Percentiles rank a stretch among this genome's conserved stretches.
These are phyloP conservation scores for Candida fluviatilis DNA, from an alignment of 805 yeast genomes.

Conservation along the genomic window DNA sequence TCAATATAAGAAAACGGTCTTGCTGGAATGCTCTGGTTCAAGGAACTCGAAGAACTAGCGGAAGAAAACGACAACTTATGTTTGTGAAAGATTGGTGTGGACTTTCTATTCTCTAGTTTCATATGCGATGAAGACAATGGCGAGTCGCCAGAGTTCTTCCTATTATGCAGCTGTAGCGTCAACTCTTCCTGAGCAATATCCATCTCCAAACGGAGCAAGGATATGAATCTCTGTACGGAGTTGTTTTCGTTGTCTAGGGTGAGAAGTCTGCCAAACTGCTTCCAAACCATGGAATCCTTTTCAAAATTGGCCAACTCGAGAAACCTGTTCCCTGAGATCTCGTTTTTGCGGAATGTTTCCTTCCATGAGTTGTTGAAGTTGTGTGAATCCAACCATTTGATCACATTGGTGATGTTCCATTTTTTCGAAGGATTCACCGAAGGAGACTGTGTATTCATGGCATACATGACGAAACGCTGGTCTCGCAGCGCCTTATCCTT, in stretches of 20 bases:
- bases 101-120: constrained; percentile 29
- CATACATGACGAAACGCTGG: constrained; percentile 39
- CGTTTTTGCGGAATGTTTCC: constrained; percentile 53
- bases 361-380: constrained; percentile 73
- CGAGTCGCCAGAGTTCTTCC: constrained; percentile 11
- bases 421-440: constrained; percentile 22
- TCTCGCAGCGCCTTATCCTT: constrained; percentile 28
- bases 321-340: constrained; percentile 60
- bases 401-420: constrained; percentile 71
- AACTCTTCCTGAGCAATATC: constrained; percentile 4
- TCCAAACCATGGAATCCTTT: constrained; percentile 41
- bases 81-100: constrained; percentile 26
- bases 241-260: constrained; percentile 42
- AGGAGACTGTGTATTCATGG: constrained; percentile 34
- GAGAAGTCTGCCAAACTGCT: constrained; percentile 33
- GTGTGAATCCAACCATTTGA: constrained; percentile 63
- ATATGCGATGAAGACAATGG: constrained; percentile 4
- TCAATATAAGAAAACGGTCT: constrained; percentile 39
- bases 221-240: constrained; percentile 48
- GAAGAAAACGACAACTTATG: constrained; percentile 17
- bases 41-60: constrained; percentile 12
- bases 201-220: constrained; percentile 15
- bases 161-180: constrained; percentile 1
- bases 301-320: constrained; percentile 66
- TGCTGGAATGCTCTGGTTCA: constrained; percentile 6